Percentiles rank a stretch among this genome's conserved stretches.
phyloP scores from a whole-genome alignment of 1,284 basidiomycete species.

The Fomitopsis pinicola region DNA sequence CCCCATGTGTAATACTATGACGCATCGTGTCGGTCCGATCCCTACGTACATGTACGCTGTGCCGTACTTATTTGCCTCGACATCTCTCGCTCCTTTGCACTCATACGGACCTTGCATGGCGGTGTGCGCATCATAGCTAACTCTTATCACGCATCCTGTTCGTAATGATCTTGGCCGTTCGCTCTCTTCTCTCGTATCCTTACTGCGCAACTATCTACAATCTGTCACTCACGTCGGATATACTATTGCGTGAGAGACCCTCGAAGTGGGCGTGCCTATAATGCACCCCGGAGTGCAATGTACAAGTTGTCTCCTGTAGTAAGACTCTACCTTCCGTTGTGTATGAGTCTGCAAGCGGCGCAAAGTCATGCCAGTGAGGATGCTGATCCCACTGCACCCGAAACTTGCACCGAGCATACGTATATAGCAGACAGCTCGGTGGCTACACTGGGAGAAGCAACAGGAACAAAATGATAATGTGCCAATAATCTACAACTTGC shows the following conservation, averaged over 20 bases:
- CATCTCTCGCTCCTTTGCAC: constrained; percentile 19
- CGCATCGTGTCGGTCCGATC: constrained; percentile 26
- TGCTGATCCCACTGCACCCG: background rate
- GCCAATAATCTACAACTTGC: constrained; percentile 24
- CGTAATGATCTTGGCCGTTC: constrained; percentile 9
- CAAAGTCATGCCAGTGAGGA: background rate
- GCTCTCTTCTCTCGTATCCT: constrained; percentile 7
- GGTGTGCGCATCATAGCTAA: constrained; percentile 21
- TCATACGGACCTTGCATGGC: constrained; percentile 25
- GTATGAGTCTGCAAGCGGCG: too few species aligned
- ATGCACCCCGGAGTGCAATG: background rate
- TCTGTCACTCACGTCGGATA: background rate
- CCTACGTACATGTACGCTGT: constrained; percentile 27
- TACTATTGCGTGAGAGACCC: background rate
- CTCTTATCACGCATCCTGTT: constrained; percentile 19
- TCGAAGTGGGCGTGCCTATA: too few species aligned
- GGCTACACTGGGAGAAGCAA: background rate
- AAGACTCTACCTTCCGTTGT: too few species aligned
- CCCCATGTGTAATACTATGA: constrained; percentile 35
- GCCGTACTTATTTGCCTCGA: constrained; percentile 23
- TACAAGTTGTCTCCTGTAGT: background rate
- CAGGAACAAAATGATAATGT: background rate
- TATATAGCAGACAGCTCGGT: background rate
- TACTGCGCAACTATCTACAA: constrained; percentile 9
- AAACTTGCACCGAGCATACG: background rate